These are phyloP conservation scores for Fragaria iinumae DNA, from an alignment of 306 rosid genomes.

Conservation along the genomic window DNA sequence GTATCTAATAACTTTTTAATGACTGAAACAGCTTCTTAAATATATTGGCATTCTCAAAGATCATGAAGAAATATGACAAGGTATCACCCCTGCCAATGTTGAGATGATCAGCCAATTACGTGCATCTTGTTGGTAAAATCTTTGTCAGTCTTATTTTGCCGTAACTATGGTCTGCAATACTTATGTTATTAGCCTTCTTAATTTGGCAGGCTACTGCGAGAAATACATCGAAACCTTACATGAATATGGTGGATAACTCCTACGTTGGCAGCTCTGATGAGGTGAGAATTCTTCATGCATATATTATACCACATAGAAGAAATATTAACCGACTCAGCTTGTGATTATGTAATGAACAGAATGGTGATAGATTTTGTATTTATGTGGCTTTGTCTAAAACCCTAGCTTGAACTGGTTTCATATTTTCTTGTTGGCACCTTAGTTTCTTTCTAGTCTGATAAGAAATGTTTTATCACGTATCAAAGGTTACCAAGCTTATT, in stretches of 20 bases:
- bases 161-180: too few relatives aligned
- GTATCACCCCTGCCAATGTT: slow-evolving; percentile 30
- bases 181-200: too few relatives aligned
- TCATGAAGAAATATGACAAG: slow-evolving; percentile 85
- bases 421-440: not conserved
- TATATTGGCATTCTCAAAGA: slow-evolving; percentile 68
- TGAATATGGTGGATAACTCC: slow-evolving; percentile 71
- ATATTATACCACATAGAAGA: too few relatives aligned
- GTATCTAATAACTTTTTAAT: not conserved
- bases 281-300: slow-evolving; percentile 31
- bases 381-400: not conserved
- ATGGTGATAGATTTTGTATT: not conserved
- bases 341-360: too few relatives aligned
- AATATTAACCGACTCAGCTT: not conserved
- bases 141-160: too few relatives aligned
- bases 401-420: not conserved
- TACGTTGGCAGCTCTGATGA: slow-evolving; percentile 67
- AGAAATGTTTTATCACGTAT: not conserved
- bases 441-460: not conserved
- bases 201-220: slow-evolving; percentile 59
- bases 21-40: slow-evolving; percentile 54
- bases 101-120: too few relatives aligned
- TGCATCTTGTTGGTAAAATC: not conserved
- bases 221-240: slow-evolving; percentile 50
- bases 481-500: slow-evolving; percentile 40